Percentiles rank a stretch among this genome's conserved stretches.
Conservation (phyloP, 169 alveolate genomes). For the Eimeria falciformis region DNA sequence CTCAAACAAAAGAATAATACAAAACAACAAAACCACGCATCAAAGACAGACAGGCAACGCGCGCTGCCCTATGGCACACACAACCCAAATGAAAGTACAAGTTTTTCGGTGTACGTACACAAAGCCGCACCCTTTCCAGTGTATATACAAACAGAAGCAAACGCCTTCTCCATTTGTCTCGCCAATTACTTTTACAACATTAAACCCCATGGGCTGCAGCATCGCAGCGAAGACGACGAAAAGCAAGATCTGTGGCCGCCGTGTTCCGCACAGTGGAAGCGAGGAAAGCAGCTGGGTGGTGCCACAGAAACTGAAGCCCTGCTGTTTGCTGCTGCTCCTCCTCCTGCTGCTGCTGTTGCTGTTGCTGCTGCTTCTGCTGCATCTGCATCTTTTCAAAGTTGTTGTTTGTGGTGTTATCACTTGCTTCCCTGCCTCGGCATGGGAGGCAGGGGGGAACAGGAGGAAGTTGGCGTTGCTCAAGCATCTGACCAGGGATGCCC, state of each 20-base stretch:
- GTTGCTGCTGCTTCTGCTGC: neutral
- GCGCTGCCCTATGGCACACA: no score
- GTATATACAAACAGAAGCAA: no score
- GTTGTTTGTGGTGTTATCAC: neutral
- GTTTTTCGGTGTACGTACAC: neutral
- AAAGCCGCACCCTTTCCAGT: no score
- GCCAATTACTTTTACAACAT: neutral
- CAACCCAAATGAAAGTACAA: neutral
- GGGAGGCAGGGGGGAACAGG: neutral
- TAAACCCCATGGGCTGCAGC: neutral
- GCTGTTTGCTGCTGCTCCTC: neutral
- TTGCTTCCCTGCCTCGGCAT: neutral
- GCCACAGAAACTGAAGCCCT: neutral
- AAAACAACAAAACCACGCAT: no score
- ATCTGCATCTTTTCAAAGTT: neutral
- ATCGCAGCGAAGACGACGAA: neutral
- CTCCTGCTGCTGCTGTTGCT: conserved; percentile 17
- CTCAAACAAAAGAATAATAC: no score
- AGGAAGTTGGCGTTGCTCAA: neutral
- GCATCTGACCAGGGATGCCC: neutral
- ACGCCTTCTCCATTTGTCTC: no score
- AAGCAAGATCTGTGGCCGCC: neutral
- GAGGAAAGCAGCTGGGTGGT: neutral
- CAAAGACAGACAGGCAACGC: no score
- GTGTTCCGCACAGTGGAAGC: neutral